Evolutionary conservation across 202 grass and related monocot genomes (phyloP).

Genomic region (Zizania palustris): DNA sequence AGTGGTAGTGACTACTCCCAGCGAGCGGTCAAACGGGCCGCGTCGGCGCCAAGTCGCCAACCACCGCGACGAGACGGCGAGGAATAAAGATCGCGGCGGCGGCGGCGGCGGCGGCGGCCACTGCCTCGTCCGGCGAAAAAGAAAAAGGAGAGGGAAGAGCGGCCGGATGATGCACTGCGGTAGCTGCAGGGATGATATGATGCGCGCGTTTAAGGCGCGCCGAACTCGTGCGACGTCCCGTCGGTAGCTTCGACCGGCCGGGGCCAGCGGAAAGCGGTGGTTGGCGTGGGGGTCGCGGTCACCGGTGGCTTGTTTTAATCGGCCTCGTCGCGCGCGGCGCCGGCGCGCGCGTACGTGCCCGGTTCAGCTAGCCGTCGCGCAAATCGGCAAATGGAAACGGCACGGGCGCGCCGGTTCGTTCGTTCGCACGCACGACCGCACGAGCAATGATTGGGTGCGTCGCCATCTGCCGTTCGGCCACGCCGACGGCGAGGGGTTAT

Average conservation of each 20-base stretch:
- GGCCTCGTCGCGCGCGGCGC: not conserved
- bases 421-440: no score
- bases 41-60: not conserved
- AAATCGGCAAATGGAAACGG: no score
- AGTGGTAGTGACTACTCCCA: not conserved
- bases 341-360: no score
- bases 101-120: no score
- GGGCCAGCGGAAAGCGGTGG: not conserved
- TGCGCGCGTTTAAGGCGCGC: no score
- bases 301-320: not conserved
- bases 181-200: not conserved
- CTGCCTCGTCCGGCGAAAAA: no score
- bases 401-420: no score
- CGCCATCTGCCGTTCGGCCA: not conserved
- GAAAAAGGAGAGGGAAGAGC: no score
- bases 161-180: not conserved
- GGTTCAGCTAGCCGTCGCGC: not conserved
- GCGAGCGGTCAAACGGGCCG: not conserved
- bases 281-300: not conserved
- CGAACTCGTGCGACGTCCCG: no score
- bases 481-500: constrained; percentile 1
- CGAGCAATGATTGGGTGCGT: constrained; percentile 17
- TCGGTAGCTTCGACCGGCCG: no score
- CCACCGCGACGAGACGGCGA: not conserved
- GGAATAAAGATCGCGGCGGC: not conserved